Percentiles rank a stretch among this genome's conserved stretches.
Evolutionary conservation across 225 moss, liverwort and hornwort species (phyloP).

Genomic region (Asterella californica): DNA sequence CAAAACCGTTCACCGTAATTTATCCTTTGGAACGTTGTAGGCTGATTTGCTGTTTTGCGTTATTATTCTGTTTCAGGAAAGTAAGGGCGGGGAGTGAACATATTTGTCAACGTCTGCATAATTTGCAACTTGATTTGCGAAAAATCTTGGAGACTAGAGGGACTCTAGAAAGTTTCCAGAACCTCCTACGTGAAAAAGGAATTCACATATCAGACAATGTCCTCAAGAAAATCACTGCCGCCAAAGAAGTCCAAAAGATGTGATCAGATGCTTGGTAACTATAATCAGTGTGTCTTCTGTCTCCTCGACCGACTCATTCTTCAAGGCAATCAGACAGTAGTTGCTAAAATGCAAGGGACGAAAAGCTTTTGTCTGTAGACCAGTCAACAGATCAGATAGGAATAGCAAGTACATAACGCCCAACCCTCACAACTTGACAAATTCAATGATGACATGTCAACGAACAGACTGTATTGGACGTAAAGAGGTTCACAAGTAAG

Average conservation of each 20-base stretch:
- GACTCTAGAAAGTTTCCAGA: constrained; percentile 77
- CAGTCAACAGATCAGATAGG: background rate
- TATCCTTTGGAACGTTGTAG: too few relatives aligned
- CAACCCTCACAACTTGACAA: background rate
- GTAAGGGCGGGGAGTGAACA: constrained; percentile 54
- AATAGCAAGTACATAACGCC: background rate
- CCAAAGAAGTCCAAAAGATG: background rate
- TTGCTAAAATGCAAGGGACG: background rate
- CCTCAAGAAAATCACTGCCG: constrained; percentile 43
- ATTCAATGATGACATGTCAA: background rate
- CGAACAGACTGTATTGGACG: too few relatives aligned
- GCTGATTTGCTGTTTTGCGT: background rate
- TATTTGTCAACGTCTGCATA: constrained; percentile 48
- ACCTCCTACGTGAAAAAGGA: constrained; percentile 66
- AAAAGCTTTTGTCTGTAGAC: background rate
- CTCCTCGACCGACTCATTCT: background rate
- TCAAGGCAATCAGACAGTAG: background rate
- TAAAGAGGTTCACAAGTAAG: background rate
- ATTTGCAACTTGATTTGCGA: constrained; percentile 63
- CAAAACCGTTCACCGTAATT: too few relatives aligned
- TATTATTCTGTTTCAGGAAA: constrained; percentile 32
- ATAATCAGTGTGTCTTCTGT: background rate
- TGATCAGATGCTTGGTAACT: background rate
- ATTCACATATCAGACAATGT: constrained; percentile 37
- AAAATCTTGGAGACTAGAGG: constrained; percentile 60